phyloP scores from a whole-genome alignment of 345 rosid species.

The Acer yangbiense region DNA sequence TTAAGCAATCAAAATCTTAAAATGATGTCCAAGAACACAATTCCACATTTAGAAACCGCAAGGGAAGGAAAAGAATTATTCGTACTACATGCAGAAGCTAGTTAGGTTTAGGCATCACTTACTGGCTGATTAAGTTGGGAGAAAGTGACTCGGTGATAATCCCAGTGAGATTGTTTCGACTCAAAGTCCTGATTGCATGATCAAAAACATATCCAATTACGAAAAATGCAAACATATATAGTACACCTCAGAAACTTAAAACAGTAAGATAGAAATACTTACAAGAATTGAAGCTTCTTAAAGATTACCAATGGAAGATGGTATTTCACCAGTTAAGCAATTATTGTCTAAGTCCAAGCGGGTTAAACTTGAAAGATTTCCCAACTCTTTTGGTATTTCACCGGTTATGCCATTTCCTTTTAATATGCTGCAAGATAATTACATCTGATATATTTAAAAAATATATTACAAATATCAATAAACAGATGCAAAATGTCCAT shows the following conservation, averaged over 20 bases:
- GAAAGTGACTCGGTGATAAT: neutral
- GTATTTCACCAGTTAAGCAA: constrained; percentile 76
- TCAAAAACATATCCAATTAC: neutral
- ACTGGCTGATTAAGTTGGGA: too few species aligned
- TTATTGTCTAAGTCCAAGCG: constrained; percentile 90
- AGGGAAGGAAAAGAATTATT: too few species aligned
- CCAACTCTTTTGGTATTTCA: constrained; percentile 78
- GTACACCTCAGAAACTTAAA: too few species aligned
- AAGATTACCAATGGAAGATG: constrained; percentile 79
- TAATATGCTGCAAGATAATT: constrained; percentile 60
- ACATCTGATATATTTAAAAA: constrained; percentile 11
- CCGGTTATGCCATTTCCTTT: constrained; percentile 91
- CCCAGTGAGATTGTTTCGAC: constrained; percentile 83
- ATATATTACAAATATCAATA: neutral
- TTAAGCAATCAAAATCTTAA: constrained; percentile 14
- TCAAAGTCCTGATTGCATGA: constrained; percentile 62
- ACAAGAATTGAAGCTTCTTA: too few species aligned
- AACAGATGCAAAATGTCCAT: neutral
- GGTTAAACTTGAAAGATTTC: constrained; percentile 77
- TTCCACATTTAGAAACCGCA: constrained; percentile 9
- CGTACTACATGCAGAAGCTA: too few species aligned
- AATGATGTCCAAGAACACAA: constrained; percentile 5
- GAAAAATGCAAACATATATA: neutral
- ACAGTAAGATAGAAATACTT: too few species aligned
- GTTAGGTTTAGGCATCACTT: too few species aligned